phyloP scores from a whole-genome alignment of 345 rosid genomes.

The Citrus sp. region DNA sequence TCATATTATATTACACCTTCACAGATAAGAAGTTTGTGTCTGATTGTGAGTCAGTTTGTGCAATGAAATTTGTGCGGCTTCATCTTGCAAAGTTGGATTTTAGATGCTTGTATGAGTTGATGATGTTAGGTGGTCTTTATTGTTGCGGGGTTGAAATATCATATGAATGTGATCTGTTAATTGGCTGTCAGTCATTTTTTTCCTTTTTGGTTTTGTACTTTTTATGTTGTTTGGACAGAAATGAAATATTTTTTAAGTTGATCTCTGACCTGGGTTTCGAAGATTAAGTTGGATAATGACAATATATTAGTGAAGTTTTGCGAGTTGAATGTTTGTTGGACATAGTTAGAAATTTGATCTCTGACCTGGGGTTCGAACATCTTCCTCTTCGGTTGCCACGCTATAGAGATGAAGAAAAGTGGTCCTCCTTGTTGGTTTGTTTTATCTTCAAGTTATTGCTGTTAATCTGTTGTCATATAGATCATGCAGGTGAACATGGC shows the following conservation, averaged over 20 bases:
- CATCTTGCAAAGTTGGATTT: background rate
- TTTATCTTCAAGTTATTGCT: background rate
- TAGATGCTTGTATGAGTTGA: constrained; percentile 1
- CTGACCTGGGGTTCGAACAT: background rate
- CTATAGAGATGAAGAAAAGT: no score
- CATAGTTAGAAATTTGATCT: background rate
- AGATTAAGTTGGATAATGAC: background rate
- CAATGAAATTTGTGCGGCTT: background rate
- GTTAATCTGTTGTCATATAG: background rate
- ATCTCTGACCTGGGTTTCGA: no score
- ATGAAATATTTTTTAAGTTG: background rate
- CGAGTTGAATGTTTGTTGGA: background rate
- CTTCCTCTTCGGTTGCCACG: background rate
- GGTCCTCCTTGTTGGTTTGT: background rate
- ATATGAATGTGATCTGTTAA: background rate
- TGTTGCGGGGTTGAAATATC: background rate
- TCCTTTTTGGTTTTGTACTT: background rate
- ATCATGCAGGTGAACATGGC: background rate
- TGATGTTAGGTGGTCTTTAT: background rate
- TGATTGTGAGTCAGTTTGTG: background rate
- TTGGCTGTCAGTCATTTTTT: background rate
- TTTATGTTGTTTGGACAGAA: background rate
- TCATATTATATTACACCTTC: background rate
- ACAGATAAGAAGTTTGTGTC: background rate
- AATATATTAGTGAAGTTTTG: background rate